These are phyloP conservation scores for Porogramme epimiltina DNA, from an alignment of 1,284 basidiomycete genomes.

Conservation along the genomic window DNA sequence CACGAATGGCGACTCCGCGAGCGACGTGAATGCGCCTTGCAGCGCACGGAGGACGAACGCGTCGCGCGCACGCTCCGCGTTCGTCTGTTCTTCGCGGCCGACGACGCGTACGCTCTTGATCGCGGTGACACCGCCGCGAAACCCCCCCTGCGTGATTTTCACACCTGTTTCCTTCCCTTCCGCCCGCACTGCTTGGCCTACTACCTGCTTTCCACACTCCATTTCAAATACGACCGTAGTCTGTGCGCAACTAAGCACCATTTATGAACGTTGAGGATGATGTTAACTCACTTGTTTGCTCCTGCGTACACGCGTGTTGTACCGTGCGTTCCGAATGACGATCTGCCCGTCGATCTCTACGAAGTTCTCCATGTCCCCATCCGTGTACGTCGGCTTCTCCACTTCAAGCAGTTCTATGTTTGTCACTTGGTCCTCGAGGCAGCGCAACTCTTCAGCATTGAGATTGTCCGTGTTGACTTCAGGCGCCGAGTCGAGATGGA, in stretches of 20 bases:
- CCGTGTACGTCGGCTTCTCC: constrained; percentile 27
- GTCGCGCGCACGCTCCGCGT: constrained; percentile 15
- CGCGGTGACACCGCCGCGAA: background rate
- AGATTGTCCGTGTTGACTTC: constrained; percentile 13
- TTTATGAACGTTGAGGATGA: background rate
- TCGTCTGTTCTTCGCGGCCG: constrained; percentile 18
- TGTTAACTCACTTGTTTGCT: constrained; percentile 15
- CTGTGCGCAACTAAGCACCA: background rate
- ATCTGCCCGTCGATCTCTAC: constrained; percentile 17
- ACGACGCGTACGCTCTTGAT: constrained; percentile 17
- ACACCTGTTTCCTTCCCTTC: constrained; percentile 13
- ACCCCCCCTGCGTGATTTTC: constrained; percentile 1
- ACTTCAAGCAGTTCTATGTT: constrained; percentile 25
- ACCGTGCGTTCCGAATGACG: constrained; percentile 23
- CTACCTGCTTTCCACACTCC: background rate
- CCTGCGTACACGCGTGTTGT: constrained; percentile 27
- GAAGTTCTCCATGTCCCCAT: constrained; percentile 28
- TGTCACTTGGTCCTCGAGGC: constrained; percentile 22
- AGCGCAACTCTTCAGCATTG: constrained; percentile 12
- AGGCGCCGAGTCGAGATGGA: background rate
- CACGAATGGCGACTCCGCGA: background rate
- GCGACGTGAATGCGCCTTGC: background rate
- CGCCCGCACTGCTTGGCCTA: constrained; percentile 7
- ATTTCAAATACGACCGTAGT: background rate
- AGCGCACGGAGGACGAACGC: constrained; percentile 13